A percentile compares a stretch with the other conserved stretches of the same genome.
Evolutionary conservation across 805 yeast genomes (phyloP).

Genomic region (Cyberlindnera petersonii): DNA sequence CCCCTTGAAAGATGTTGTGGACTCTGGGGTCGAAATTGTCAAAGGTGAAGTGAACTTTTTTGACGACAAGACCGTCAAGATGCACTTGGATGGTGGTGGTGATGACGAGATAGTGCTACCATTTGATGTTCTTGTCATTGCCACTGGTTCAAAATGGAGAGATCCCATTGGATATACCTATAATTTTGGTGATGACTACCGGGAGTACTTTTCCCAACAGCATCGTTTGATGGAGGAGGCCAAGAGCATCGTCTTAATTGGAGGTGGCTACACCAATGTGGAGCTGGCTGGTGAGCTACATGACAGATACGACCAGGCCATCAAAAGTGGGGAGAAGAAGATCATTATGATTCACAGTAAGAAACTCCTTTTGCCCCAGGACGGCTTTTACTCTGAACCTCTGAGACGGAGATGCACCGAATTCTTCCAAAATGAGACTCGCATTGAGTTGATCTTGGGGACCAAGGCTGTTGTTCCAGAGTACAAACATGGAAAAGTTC

Average conservation of each 20-base stretch:
- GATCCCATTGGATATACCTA: slow-evolving; percentile 25
- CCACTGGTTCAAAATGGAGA: slow-evolving; percentile 30
- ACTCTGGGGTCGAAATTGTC: slow-evolving; percentile 21
- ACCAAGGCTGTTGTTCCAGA: slow-evolving; percentile 13
- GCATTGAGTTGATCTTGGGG: slow-evolving; percentile 18
- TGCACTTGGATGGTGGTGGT: slow-evolving; percentile 10
- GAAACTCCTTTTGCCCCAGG: slow-evolving; percentile 13
- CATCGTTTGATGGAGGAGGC: slow-evolving; percentile 21
- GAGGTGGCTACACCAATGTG: slow-evolving; percentile 32
- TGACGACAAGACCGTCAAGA: slow-evolving; percentile 16
- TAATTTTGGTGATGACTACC: slow-evolving; percentile 15
- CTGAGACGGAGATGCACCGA: slow-evolving; percentile 20
- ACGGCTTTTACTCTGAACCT: slow-evolving; percentile 12
- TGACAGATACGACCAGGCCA: slow-evolving; percentile 18
- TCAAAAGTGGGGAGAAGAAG: slow-evolving; percentile 13
- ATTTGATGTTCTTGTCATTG: slow-evolving; percentile 28
- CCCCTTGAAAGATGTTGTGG: slow-evolving; percentile 21
- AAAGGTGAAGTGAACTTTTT: slow-evolving; percentile 22
- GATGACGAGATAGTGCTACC: too few species aligned
- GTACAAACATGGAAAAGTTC: too few species aligned
- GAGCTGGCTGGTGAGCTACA: slow-evolving; percentile 33
- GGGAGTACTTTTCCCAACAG: slow-evolving; percentile 15
- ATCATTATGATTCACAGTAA: slow-evolving; percentile 18
- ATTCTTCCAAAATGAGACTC: slow-evolving; percentile 12
- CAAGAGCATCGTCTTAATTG: slow-evolving; percentile 24